Evolutionary conservation across 202 grass and related monocot species (phyloP), one percentile per base, ranked within the genome.

Genomic region (Carex sylvatica): DNA sequence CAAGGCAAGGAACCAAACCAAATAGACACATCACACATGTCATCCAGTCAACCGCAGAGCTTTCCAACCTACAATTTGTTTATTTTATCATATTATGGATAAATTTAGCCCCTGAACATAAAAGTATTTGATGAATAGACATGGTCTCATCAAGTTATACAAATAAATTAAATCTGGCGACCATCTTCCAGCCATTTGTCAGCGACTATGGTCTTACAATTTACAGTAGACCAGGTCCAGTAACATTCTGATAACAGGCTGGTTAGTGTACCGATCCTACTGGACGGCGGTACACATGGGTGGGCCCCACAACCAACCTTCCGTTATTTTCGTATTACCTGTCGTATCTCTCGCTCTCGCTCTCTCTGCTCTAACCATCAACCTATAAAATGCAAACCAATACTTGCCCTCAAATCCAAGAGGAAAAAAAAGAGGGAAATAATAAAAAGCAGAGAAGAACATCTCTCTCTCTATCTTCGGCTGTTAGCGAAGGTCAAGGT

Each of bases 301-400:
- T 63, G 36, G 80, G 36, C 63, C 24, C 59, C 23, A 82, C 61
- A 82, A 82, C 42, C 20, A 55, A 70, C 38, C 61, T 42, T 80
- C 78, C 31, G n/a, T 80, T 47, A 68, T 82, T 42, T 63, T 36
- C 31, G n/a, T 80, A 63, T 82, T 82, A 82, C 28, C 28, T 28
- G 28, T 28, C 28, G 0, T n/a, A n/a, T n/a, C n/a, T n/a, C n/a
- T n/a, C n/a, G n/a, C 44, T 46, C 79, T 65, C 22, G 19, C 23
- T 3, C 61, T 81, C 40, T 67, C 61, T 53, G 2, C 28, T 28
- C 28, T 28, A 54, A 26, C 15, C 80, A 82, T 24, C 46, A 53
- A 10, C 63, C 52, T 82, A 82, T 82, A 82, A 69, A 82, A 30
- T 30, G 63, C 62, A 82, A 64, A 47, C 24, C 10, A 53, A 53